Evolutionary conservation across 148 eudicot species (phyloP).

Genomic region (Spergularia marina): DNA sequence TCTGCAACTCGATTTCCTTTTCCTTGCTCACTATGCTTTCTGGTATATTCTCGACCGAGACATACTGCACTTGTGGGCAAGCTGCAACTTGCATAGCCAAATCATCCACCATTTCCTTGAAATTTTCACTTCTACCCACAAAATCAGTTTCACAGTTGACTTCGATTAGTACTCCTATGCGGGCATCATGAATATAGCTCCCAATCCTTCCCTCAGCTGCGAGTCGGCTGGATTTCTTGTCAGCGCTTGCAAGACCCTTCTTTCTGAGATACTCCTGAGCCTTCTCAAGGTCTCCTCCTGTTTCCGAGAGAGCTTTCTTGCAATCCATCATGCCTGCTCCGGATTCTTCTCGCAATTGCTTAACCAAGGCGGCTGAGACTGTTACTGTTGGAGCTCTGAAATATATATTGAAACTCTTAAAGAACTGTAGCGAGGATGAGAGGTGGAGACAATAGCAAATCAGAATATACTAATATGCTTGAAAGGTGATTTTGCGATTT

Average conservation of each 20-base stretch:
- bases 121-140: constrained; percentile 79
- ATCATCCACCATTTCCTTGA: constrained; percentile 88
- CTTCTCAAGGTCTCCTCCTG: constrained; percentile 82
- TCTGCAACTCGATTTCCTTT: constrained; percentile 87
- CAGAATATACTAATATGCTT: neutral
- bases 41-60: constrained; percentile 74
- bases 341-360: constrained; percentile 85
- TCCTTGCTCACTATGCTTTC: constrained; percentile 58
- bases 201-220: constrained; percentile 97
- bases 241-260: constrained; percentile 90
- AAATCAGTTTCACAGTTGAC: constrained; percentile 96
- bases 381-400: constrained; percentile 60
- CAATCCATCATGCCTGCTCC: constrained; percentile 99
- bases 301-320: constrained; percentile 91
- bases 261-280: constrained; percentile 94
- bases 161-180: constrained; percentile 88
- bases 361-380: constrained; percentile 84
- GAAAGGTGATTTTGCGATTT: neutral
- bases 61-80: constrained; percentile 73
- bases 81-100: constrained; percentile 99
- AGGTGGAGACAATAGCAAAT: neutral
- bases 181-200: constrained; percentile 88
- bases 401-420: constrained; percentile 3
- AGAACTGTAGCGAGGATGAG: neutral
- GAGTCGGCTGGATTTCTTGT: constrained; percentile 83